Conservation (phyloP, 305 asterid species). For the Striga hermonthica region DNA sequence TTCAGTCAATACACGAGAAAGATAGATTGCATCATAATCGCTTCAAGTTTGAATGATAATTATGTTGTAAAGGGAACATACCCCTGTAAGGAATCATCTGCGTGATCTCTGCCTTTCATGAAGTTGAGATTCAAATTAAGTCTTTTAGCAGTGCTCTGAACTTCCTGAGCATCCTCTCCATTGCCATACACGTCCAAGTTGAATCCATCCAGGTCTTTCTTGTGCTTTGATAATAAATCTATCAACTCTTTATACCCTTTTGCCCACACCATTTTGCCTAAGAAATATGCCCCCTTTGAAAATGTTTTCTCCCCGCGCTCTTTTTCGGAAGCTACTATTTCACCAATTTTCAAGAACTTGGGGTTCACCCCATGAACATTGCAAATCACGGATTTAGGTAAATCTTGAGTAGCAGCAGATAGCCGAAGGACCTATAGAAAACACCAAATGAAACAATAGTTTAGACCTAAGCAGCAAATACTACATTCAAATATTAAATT, state of each 20-base stretch:
- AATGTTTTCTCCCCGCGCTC: constrained; percentile 7
- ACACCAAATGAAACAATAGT: constrained; percentile 16
- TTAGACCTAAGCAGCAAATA: constrained; percentile 5
- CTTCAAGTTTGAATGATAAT: not conserved
- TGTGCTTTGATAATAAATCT: constrained; percentile 76
- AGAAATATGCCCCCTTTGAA: constrained; percentile 9
- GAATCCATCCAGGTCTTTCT: constrained; percentile 76
- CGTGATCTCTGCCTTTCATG: constrained; percentile 97
- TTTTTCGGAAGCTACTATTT: constrained; percentile 67
- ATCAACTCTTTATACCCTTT: constrained; percentile 76
- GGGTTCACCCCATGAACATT: constrained; percentile 98
- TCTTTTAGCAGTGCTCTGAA: constrained; percentile 76
- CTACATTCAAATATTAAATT: constrained; percentile 5
- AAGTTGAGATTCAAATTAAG: constrained; percentile 79
- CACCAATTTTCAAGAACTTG: constrained; percentile 84
- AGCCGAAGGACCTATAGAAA: constrained; percentile 83
- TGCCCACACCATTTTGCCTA: constrained; percentile 63
- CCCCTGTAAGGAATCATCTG: constrained; percentile 91
- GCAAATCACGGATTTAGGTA: constrained; percentile 84
- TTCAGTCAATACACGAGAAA: not conserved
- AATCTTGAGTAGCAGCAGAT: constrained; percentile 96
- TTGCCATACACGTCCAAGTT: constrained; percentile 91
- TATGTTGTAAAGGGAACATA: constrained; percentile 35
- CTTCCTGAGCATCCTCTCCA: constrained; percentile 96
- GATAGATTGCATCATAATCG: not conserved